These are phyloP conservation scores for Zygosaccharomyces bailii DNA, from an alignment of 805 yeast species.

Conservation along the genomic window DNA sequence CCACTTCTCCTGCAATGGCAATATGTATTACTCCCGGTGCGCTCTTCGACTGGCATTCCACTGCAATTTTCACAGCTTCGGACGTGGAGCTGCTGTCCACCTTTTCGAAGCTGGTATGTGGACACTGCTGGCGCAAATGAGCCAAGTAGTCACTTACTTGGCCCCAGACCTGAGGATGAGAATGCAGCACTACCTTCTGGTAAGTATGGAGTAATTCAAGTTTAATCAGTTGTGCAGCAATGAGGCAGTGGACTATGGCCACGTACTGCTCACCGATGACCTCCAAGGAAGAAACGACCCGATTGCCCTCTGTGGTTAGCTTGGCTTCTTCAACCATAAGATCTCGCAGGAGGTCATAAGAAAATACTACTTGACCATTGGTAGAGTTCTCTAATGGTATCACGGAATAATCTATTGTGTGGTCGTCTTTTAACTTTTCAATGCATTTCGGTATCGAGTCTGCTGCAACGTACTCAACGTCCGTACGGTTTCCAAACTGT, in stretches of 20 bases:
- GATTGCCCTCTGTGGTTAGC: slow-evolving; percentile 10
- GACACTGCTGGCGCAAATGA: slow-evolving; percentile 32
- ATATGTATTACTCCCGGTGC: slow-evolving; percentile 40
- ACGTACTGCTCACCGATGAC: slow-evolving; percentile 81
- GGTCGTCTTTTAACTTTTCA: slow-evolving; percentile 42
- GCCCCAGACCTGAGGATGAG: slow-evolving; percentile 99
- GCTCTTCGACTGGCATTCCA: slow-evolving; percentile 19
- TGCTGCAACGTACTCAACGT: slow-evolving; percentile 29
- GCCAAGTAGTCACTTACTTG: slow-evolving; percentile 65
- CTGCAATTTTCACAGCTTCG: slow-evolving; percentile 55
- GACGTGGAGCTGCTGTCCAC: slow-evolving; percentile 80
- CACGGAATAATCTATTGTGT: slow-evolving; percentile 60
- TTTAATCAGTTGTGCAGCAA: slow-evolving; percentile 41
- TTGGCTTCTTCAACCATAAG: slow-evolving; percentile 37
- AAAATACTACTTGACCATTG: slow-evolving; percentile 86
- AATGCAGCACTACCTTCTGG: slow-evolving; percentile 59
- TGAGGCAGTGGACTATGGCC: slow-evolving; percentile 71
- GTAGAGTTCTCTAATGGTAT: slow-evolving; percentile 94
- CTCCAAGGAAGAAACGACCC: slow-evolving; percentile 40
- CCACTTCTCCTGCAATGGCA: slow-evolving; percentile 70
- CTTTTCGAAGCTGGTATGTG: slow-evolving; percentile 38
- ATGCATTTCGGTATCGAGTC: slow-evolving; percentile 61
- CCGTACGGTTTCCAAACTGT: slow-evolving; percentile 43
- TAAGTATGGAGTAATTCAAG: slow-evolving; percentile 34
- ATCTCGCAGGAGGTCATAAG: slow-evolving; percentile 77